A percentile compares a stretch with the other conserved stretches of the same genome.
phyloP scores from a whole-genome alignment of 768 basidiomycete species.

The Candolleomyces eurysporus region DNA sequence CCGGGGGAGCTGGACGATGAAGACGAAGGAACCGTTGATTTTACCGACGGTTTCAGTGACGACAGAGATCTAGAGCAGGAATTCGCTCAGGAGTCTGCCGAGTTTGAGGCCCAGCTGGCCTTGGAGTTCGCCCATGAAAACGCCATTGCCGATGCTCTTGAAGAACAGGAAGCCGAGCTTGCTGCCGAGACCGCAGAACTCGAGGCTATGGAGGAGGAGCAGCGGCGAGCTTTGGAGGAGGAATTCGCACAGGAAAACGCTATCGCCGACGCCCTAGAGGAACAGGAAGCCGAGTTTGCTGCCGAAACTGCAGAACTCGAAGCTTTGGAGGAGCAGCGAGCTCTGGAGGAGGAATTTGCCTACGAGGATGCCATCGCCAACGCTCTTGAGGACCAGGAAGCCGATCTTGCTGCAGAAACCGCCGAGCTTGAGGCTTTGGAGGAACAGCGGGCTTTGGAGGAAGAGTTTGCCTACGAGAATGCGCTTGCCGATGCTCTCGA shows the following conservation, averaged over 20 bases:
- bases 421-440: not conserved
- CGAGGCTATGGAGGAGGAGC: slow-evolving; percentile 12
- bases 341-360: not conserved
- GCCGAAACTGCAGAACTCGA: not conserved
- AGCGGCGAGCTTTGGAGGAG: not conserved
- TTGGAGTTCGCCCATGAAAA: not conserved
- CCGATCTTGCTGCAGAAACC: not conserved
- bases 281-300: not conserved
- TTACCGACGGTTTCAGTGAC: slow-evolving; percentile 40
- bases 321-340: slow-evolving; percentile 7
- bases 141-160: not conserved
- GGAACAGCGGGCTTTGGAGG: not conserved
- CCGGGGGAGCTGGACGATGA: slow-evolving; percentile 36
- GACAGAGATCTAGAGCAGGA: slow-evolving; percentile 11
- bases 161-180: not conserved
- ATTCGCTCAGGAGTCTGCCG: slow-evolving; percentile 15
- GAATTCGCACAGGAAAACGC: not conserved
- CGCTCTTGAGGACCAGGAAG: not conserved
- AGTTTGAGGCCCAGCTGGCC: slow-evolving; percentile 9
- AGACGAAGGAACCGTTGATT: slow-evolving; percentile 46
- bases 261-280: not conserved
- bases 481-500: not conserved
- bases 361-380: not conserved
- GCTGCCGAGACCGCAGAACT: slow-evolving; percentile 15
- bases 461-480: not conserved